Percentiles rank a stretch among this genome's conserved stretches.
Evolutionary conservation across 2,329 filamentous ascomycete genomes (phyloP).

Genomic region (Botrytis tulipae): DNA sequence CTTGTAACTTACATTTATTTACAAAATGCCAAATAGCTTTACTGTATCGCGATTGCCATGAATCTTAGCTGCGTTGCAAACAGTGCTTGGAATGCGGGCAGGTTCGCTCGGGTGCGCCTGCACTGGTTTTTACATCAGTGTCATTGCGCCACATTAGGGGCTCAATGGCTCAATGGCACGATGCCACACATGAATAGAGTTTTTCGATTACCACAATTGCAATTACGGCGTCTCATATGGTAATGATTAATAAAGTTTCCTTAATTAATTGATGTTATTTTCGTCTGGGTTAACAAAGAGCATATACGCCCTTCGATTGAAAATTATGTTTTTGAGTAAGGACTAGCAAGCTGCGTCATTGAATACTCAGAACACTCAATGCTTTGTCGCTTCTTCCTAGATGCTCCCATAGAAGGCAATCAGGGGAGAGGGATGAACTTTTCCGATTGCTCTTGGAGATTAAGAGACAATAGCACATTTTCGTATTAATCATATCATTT

Average conservation of each 20-base stretch:
- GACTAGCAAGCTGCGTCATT: not conserved
- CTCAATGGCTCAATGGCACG: not conserved
- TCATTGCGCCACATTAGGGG: not conserved
- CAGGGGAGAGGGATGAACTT: not conserved
- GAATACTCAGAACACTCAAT: not conserved
- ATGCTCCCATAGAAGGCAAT: not conserved
- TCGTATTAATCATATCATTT: not conserved
- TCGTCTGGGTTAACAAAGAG: not conserved
- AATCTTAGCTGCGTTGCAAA: not conserved
- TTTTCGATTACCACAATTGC: not conserved
- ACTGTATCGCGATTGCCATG: not conserved
- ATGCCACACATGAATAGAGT: no score
- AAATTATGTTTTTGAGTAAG: not conserved
- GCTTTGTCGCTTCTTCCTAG: not conserved
- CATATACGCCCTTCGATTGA: not conserved
- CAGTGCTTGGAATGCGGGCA: slow-evolving; percentile 2
- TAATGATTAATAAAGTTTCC: not conserved
- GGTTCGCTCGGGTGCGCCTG: not conserved
- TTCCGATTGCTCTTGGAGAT: not conserved
- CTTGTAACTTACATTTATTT: not conserved
- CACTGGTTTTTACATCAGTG: not conserved
- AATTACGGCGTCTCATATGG: not conserved
- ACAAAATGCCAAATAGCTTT: not conserved
- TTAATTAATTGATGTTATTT: not conserved
- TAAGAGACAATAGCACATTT: not conserved